Percentiles rank a stretch among this genome's conserved stretches.
Evolutionary conservation across 495 filamentous ascomycete genomes (phyloP).

Genomic region (Venustampulla echinocandica): DNA sequence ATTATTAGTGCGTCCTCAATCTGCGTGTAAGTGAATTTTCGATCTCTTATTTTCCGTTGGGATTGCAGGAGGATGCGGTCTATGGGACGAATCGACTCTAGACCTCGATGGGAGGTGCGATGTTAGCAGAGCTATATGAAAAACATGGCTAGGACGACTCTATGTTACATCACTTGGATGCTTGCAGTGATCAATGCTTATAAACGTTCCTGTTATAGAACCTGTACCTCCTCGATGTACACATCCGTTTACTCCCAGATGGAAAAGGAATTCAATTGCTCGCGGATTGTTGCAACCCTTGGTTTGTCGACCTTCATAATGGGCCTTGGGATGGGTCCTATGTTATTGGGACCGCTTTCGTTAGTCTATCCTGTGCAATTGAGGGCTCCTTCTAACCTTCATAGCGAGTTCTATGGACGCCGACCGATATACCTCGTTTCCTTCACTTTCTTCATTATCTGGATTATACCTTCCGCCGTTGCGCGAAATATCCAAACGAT

Average conservation of each 20-base stretch:
- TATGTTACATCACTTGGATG: too few species aligned
- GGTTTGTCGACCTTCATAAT: constrained; percentile 75
- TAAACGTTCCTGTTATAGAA: constrained; percentile 39
- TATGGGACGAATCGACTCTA: neutral
- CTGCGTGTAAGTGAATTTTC: constrained; percentile 79
- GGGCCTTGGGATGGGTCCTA: constrained; percentile 64
- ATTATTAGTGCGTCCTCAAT: constrained; percentile 65
- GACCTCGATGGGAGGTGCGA: too few species aligned
- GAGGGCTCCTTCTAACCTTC: too few species aligned
- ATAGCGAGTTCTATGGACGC: constrained; percentile 91
- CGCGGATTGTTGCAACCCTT: constrained; percentile 63
- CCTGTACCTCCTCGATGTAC: constrained; percentile 83
- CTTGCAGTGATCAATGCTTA: neutral
- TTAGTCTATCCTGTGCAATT: constrained; percentile 12
- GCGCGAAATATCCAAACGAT: constrained; percentile 77
- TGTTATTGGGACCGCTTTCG: constrained; percentile 59
- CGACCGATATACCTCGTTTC: constrained; percentile 75
- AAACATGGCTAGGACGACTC: too few species aligned
- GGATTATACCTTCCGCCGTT: constrained; percentile 81
- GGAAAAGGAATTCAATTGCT: constrained; percentile 61
- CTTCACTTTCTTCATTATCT: constrained; percentile 72
- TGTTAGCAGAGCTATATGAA: too few species aligned
- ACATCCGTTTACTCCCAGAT: constrained; percentile 80
- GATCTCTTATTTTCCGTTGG: neutral
- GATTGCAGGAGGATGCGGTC: neutral